These are phyloP conservation scores for Tetrahymena thermophila DNA, from an alignment of 73 alveolate genomes.

Conservation along the genomic window DNA sequence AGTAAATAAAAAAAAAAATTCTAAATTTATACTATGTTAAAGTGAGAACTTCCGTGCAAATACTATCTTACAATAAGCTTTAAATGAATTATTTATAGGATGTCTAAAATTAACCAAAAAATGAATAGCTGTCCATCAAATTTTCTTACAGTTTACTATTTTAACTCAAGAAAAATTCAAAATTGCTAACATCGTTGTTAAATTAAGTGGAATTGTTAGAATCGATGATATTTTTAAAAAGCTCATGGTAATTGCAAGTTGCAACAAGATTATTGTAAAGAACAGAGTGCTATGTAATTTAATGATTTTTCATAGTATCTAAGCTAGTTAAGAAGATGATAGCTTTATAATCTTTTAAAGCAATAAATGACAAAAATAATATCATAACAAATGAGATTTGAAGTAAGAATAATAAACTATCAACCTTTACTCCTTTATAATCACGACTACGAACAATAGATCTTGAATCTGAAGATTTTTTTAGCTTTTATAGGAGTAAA, in stretches of 20 bases:
- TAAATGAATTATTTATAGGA: neutral
- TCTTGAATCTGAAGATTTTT: neutral
- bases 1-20: no score
- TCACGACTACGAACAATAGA: neutral
- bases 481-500: neutral
- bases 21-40: neutral
- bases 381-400: neutral
- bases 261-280: neutral
- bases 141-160: neutral
- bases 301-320: neutral
- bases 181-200: neutral
- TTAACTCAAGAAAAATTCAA: neutral
- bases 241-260: neutral
- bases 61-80: neutral
- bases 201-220: neutral
- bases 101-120: neutral
- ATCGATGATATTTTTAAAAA: neutral
- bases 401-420: neutral
- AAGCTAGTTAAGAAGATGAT: neutral
- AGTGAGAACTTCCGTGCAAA: neutral
- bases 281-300: neutral
- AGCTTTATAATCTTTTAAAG: neutral
- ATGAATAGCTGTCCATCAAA: neutral
- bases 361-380: neutral
- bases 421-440: neutral